These are phyloP conservation scores for Fusarium foetens DNA, from an alignment of 2,329 filamentous ascomycete genomes.

Conservation along the genomic window DNA sequence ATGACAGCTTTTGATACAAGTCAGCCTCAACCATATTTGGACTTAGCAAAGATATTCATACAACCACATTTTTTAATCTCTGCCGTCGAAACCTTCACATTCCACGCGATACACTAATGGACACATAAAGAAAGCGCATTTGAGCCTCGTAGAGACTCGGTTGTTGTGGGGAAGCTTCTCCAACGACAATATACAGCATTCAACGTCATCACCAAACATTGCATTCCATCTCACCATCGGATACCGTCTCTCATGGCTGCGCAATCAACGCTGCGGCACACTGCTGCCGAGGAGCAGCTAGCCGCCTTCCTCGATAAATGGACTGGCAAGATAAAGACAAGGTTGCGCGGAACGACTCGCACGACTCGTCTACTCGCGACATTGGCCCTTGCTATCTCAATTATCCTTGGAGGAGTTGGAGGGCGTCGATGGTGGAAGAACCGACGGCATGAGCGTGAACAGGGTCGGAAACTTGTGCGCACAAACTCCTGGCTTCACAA, in stretches of 20 bases:
- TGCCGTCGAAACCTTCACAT: constrained; percentile 2
- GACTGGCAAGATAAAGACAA: constrained; percentile 60
- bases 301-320: constrained; percentile 72
- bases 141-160: constrained; percentile 35
- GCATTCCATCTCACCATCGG: background rate
- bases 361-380: constrained; percentile 80
- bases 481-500: constrained; percentile 93
- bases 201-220: constrained; percentile 27
- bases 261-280: constrained; percentile 82
- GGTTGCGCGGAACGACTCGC: constrained; percentile 72
- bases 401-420: constrained; percentile 82
- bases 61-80: background rate
- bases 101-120: constrained; percentile 25
- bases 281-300: constrained; percentile 73
- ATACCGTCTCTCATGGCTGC: constrained; percentile 72
- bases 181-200: constrained; percentile 2
- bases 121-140: constrained; percentile 26
- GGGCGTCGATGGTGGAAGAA: constrained; percentile 80
- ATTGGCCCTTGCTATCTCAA: constrained; percentile 78
- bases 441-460: constrained; percentile 80
- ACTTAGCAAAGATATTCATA: constrained; percentile 5
- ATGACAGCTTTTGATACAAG: constrained; percentile 20
- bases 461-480: constrained; percentile 82
- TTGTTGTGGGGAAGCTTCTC: constrained; percentile 38
- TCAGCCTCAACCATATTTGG: constrained; percentile 22